phyloP scores from a whole-genome alignment of 108 stramenopile genomes.

The Heterococcus sp. region DNA sequence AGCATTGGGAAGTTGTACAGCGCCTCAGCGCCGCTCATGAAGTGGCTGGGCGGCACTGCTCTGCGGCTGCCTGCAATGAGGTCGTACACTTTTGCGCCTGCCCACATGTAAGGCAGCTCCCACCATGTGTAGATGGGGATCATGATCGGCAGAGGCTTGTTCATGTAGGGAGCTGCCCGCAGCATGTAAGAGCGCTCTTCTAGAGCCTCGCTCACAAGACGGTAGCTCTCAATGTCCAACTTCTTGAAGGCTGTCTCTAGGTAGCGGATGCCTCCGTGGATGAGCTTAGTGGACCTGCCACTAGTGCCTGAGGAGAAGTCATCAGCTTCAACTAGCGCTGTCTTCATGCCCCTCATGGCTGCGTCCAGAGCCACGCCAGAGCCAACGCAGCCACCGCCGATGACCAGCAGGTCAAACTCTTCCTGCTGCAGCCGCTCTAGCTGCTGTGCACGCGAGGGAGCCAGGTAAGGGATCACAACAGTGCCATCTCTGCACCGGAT shows the following conservation, averaged over 20 bases:
- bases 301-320: conserved; percentile 68
- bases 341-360: conserved; percentile 64
- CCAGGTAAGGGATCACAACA: conserved; percentile 53
- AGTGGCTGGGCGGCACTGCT: conserved; percentile 48
- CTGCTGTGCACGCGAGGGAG: conserved; percentile 72
- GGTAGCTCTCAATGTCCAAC: conserved; percentile 49
- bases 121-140: conserved; percentile 61
- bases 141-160: conserved; percentile 61
- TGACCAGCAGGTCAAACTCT: conserved; percentile 72
- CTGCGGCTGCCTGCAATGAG: conserved; percentile 45
- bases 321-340: conserved; percentile 56
- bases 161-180: conserved; percentile 61
- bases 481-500: conserved; percentile 54
- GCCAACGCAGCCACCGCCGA: conserved; percentile 91
- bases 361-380: conserved; percentile 88
- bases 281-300: conserved; percentile 82
- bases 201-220: conserved; percentile 61
- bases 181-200: conserved; percentile 59
- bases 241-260: conserved; percentile 53
- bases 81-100: conserved; percentile 61
- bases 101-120: conserved; percentile 61
- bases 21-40: conserved; percentile 62
- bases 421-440: conserved; percentile 61
- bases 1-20: conserved; percentile 65
- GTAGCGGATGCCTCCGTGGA: conserved; percentile 86